Evolutionary conservation across 2,329 filamentous ascomycete species (phyloP).

Genomic region (Aspergillus arachidicola): DNA sequence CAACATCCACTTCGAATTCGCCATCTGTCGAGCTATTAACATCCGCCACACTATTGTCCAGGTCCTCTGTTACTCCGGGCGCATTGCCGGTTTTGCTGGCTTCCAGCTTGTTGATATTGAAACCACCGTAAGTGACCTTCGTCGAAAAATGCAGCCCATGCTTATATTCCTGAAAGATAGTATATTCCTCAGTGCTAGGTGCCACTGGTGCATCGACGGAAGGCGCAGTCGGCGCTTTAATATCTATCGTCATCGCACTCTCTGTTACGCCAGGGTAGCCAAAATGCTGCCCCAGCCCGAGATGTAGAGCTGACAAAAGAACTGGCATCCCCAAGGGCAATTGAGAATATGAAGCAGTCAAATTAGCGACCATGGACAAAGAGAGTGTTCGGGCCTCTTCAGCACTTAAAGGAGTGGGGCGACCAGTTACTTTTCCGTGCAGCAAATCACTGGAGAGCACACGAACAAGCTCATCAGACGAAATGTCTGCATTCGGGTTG

Average conservation of each 20-base stretch:
- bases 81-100: conserved; percentile 13
- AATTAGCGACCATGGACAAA: conserved; percentile 32
- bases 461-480: conserved; percentile 35
- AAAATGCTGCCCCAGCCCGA: conserved; percentile 41
- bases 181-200: conserved; percentile 23
- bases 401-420: conserved; percentile 26
- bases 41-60: conserved; percentile 20
- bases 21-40: conserved; percentile 28
- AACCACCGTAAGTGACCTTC: conserved; percentile 28
- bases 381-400: conserved; percentile 39
- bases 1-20: conserved; percentile 32
- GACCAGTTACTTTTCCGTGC: conserved; percentile 32
- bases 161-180: conserved; percentile 31
- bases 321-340: conserved; percentile 26
- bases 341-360: conserved; percentile 33
- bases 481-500: conserved; percentile 17
- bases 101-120: conserved; percentile 13
- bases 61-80: conserved; percentile 11
- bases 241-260: conserved; percentile 30
- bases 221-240: conserved; percentile 16
- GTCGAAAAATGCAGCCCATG: conserved; percentile 27
- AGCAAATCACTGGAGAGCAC: conserved; percentile 37
- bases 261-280: conserved; percentile 29
- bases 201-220: conserved; percentile 4
- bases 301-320: conserved; percentile 36